Base-by-base conservation (phyloP, 2,329 filamentous ascomycete species). In the Monilinia fructigena region DNA sequence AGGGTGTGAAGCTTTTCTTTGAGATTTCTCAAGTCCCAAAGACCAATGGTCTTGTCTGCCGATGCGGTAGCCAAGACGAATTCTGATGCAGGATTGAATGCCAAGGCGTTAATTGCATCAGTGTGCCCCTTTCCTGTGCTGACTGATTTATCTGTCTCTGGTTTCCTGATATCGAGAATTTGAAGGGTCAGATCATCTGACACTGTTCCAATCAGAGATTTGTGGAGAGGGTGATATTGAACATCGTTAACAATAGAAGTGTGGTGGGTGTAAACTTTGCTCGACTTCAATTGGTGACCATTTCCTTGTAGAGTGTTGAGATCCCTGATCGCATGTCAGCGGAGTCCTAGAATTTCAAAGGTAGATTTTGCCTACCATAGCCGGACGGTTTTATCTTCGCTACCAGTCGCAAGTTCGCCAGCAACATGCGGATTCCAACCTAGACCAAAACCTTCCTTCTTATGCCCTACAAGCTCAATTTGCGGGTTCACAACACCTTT, bases 141-240 rank as follows among this genome's bases (percentile, higher is more conserved):
- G 5, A 91, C 87, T 0, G 92, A 87, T 70, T 84, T 86, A 69
- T 85, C 86, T 65, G 83, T 88, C 65, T 87, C 85, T 40, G 83
- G 76, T 75, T 86, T 85, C 73, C 95, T 89, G n/a, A 90, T 85
- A 77, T 99, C 95, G 68, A 98, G 84, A 68, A 99, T 90, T 78
- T 97, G 92, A 68, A 98, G 86, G 10, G 92, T 97, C 72, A 95
- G 84, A 76, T 99, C 95, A 76, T 99, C 95, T 4, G 95, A 98
- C 4, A 97, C 95, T 20, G 91, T 94, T 69, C 94, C 96, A 69
- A 99, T 91, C 70, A 96, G 88, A 72, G 89, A 88, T 74, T 87
- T 89, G 70, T 94, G 91, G 54, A 93, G 85, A 11, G 94, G 93
- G 74, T 98, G 94, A 76, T 96, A 92, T 79, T 98, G 93, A 42